Percentiles rank a stretch among this genome's conserved stretches.
These are phyloP conservation scores for Pinguiococcus pyrenoidosus DNA, from an alignment of 108 stramenopile species.

Conservation along the genomic window DNA sequence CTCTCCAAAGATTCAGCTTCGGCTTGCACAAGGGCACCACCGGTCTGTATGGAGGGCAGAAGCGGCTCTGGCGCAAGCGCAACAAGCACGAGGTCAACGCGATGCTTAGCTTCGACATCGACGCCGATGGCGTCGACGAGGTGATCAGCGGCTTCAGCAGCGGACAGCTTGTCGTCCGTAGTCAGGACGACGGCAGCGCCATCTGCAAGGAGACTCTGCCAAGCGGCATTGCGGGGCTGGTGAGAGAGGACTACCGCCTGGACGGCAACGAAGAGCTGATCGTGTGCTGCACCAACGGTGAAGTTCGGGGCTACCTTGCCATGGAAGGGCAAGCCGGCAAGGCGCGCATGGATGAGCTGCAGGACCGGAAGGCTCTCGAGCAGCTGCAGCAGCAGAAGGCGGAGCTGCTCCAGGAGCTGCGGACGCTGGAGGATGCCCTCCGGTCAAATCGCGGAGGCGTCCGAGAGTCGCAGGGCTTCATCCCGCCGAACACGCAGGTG, in stretches of 20 bases:
- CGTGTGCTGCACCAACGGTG: conserved; percentile 14
- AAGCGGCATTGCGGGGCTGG: conserved; percentile 1
- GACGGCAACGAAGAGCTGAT: conserved; percentile 25
- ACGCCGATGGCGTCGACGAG: conserved; percentile 34
- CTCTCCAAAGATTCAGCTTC: too few relatives aligned
- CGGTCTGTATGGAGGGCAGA: too few relatives aligned
- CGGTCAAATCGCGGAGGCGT: background rate
- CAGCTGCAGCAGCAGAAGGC: conserved; percentile 27
- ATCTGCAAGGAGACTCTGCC: conserved; percentile 12
- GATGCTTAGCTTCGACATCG: conserved; percentile 29
- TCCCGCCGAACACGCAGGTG: conserved; percentile 25
- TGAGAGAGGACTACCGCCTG: conserved; percentile 29
- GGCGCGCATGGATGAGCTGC: background rate
- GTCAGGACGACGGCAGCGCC: conserved; percentile 6
- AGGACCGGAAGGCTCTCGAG: background rate
- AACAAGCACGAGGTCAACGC: conserved; percentile 27
- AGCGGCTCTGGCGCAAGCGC: background rate
- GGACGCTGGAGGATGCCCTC: conserved; percentile 13
- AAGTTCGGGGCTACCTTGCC: conserved; percentile 30
- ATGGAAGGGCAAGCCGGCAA: background rate
- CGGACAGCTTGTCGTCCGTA: conserved; percentile 19
- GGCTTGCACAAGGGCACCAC: too few relatives aligned
- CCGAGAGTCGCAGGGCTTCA: background rate
- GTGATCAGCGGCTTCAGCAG: conserved; percentile 40
- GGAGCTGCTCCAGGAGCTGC: conserved; percentile 25